These are phyloP conservation scores for Pseudogymnoascus sp. DNA, from an alignment of 2,329 filamentous ascomycete genomes.

Conservation along the genomic window DNA sequence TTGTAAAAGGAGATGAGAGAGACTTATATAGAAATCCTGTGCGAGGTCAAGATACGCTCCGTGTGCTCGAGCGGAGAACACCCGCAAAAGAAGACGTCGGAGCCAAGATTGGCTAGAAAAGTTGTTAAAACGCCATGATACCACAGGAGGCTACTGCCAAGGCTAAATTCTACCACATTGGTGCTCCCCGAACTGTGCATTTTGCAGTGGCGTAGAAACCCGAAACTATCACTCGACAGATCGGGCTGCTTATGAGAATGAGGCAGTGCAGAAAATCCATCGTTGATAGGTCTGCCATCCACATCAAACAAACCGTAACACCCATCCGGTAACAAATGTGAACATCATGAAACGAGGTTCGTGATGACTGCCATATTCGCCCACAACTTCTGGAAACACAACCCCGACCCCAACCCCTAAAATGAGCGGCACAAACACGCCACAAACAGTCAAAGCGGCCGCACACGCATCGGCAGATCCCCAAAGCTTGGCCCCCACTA, in stretches of 20 bases:
- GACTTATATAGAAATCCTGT: not conserved
- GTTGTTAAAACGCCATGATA: not conserved
- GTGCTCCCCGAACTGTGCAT: not conserved
- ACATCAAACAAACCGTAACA: not conserved
- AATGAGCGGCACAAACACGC: not conserved
- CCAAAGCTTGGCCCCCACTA: not conserved
- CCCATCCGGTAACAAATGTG: not conserved
- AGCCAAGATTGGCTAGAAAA: not conserved
- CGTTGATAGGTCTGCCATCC: not conserved
- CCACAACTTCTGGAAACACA: not conserved
- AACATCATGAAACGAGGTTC: not conserved
- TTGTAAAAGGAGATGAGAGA: not conserved
- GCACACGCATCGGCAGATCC: not conserved
- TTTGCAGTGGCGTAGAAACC: not conserved
- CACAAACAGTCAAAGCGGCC: not conserved
- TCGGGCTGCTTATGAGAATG: not conserved
- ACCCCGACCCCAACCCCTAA: not conserved
- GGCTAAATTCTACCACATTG: not conserved
- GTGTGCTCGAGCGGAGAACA: not conserved
- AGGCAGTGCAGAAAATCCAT: not conserved
- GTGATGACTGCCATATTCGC: not conserved
- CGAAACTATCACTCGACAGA: not conserved
- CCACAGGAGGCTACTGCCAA: not conserved
- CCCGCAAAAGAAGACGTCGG: not conserved
- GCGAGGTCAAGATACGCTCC: not conserved